These are phyloP conservation scores for Chytriomyces sp. DNA, from an alignment of 192 early-diverging fungal genomes.

Conservation along the genomic window DNA sequence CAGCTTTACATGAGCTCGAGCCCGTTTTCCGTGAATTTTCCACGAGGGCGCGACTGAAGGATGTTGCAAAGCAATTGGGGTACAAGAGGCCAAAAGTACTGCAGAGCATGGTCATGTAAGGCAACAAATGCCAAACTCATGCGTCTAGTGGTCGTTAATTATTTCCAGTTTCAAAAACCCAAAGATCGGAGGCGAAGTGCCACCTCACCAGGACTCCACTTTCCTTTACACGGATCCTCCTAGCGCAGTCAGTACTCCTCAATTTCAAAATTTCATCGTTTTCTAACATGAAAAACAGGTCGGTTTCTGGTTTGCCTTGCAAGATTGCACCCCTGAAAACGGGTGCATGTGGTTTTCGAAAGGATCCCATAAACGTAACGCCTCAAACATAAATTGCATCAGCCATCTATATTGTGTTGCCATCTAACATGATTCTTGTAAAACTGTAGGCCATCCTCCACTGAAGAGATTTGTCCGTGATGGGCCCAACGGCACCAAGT, in stretches of 20 bases:
- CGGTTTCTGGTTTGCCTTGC: slow-evolving; percentile 86
- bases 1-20: slow-evolving; percentile 79
- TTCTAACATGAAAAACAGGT: not conserved
- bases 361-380: slow-evolving; percentile 76
- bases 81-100: slow-evolving; percentile 76
- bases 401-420: not conserved
- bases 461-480: slow-evolving; percentile 69
- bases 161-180: slow-evolving; percentile 49
- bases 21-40: slow-evolving; percentile 76
- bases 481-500: slow-evolving; percentile 63
- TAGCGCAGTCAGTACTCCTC: slow-evolving; percentile 68
- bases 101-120: slow-evolving; percentile 90
- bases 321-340: slow-evolving; percentile 85
- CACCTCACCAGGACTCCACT: slow-evolving; percentile 88
- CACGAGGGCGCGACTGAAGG: slow-evolving; percentile 54
- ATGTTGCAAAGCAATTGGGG: slow-evolving; percentile 63
- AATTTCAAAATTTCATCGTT: no score
- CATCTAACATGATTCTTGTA: slow-evolving; percentile 37
- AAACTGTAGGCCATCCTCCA: slow-evolving; percentile 42
- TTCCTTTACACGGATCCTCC: slow-evolving; percentile 89
- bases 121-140: slow-evolving; percentile 41
- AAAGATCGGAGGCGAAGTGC: slow-evolving; percentile 71
- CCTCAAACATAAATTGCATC: slow-evolving; percentile 32
- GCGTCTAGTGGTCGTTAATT: not conserved
- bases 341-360: slow-evolving; percentile 87